Percentiles rank a stretch among this genome's conserved stretches.
These are phyloP conservation scores for Colletotrichum sp. DNA, from an alignment of 2,329 filamentous ascomycete species.

Conservation along the genomic window DNA sequence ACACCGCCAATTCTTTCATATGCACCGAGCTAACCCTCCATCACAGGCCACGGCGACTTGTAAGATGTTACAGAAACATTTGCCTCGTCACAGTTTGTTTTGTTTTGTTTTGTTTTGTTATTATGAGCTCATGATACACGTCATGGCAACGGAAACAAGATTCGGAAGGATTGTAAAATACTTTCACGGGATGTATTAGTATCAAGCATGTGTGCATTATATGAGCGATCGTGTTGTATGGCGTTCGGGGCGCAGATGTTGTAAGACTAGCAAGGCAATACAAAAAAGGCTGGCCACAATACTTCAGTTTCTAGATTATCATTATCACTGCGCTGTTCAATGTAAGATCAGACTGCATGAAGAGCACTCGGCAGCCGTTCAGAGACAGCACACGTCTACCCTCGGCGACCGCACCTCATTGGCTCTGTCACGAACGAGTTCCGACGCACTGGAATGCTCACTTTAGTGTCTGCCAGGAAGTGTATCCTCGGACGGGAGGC, in stretches of 20 bases:
- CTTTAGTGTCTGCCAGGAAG: background rate
- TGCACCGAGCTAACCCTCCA: background rate
- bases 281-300: background rate
- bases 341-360: background rate
- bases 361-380: background rate
- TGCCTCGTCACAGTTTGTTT: background rate
- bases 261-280: background rate
- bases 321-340: background rate
- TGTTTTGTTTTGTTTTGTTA: background rate
- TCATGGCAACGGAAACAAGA: background rate
- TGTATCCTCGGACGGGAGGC: background rate
- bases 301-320: background rate
- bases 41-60: constrained; percentile 9
- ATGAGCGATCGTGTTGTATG: background rate
- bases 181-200: background rate
- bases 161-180: background rate
- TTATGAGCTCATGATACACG: background rate
- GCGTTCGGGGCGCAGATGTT: background rate
- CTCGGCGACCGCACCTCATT: background rate
- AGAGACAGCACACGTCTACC: background rate
- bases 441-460: background rate
- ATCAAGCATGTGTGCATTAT: background rate
- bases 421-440: background rate
- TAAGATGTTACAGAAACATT: background rate
- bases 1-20: background rate